A percentile compares a stretch with the other conserved stretches of the same genome.
Conservation (phyloP, 257 asterid species). For the Salvia hispanica region DNA sequence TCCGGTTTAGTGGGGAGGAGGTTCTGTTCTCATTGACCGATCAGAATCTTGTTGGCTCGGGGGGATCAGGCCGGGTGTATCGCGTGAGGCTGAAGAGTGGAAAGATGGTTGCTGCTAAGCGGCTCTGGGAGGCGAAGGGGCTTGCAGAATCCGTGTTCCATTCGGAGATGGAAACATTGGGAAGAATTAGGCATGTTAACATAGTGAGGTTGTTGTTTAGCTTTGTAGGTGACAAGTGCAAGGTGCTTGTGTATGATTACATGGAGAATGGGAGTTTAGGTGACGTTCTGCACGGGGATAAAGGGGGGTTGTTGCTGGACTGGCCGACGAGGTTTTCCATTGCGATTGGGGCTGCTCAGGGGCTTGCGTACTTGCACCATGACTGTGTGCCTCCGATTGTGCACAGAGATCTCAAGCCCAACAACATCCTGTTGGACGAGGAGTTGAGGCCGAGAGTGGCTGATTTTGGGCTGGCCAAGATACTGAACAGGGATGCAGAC, state of each 20-base stretch:
- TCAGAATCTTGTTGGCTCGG: conserved; percentile 27
- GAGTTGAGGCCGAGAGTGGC: conserved; percentile 34
- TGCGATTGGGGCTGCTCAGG: conserved; percentile 34
- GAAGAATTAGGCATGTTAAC: conserved; percentile 29
- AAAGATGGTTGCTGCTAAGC: conserved; percentile 31
- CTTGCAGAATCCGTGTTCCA: conserved; percentile 28
- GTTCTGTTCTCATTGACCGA: conserved; percentile 33
- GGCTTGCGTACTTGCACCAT: conserved; percentile 35
- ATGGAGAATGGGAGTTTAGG: conserved; percentile 36
- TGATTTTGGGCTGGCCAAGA: conserved; percentile 39
- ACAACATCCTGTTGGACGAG: conserved; percentile 32
- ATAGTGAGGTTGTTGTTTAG: conserved; percentile 31
- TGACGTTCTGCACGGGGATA: conserved; percentile 24
- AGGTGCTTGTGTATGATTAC: conserved; percentile 33
- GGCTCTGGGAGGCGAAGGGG: conserved; percentile 32
- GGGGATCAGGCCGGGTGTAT: conserved; percentile 31
- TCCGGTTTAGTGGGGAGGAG: conserved; percentile 27
- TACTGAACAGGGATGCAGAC: conserved; percentile 16
- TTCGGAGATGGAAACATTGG: conserved; percentile 32
- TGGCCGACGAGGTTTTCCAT: conserved; percentile 34
- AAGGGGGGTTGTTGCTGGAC: conserved; percentile 30
- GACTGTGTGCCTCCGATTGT: conserved; percentile 35
- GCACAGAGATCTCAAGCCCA: conserved; percentile 37
- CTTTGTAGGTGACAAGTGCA: conserved; percentile 20
- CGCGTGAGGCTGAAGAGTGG: conserved; percentile 33